These are phyloP conservation scores for Lactarius psammicola DNA, from an alignment of 768 basidiomycete species.

Conservation along the genomic window DNA sequence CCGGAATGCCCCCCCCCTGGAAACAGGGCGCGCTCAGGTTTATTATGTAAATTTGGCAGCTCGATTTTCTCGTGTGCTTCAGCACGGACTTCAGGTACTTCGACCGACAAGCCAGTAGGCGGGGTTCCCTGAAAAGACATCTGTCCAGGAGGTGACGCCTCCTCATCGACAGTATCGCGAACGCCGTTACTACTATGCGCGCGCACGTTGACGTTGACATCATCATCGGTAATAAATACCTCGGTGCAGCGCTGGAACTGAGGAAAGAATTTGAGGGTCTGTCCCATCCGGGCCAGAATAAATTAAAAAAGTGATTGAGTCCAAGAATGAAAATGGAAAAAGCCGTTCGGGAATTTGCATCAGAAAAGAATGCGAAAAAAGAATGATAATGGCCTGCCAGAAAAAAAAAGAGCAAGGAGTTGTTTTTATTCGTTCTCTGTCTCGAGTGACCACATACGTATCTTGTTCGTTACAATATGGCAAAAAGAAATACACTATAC, in stretches of 20 bases:
- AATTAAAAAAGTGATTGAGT: too few relatives aligned
- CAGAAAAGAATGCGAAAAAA: too few relatives aligned
- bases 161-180: conserved; percentile 55
- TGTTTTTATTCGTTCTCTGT: too few relatives aligned
- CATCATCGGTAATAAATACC: conserved; percentile 44
- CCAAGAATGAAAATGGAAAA: too few relatives aligned
- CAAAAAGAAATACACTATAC: not conserved
- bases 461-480: too few relatives aligned
- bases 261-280: too few relatives aligned
- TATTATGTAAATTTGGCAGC: not conserved
- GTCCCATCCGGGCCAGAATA: too few relatives aligned
- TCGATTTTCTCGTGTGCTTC: not conserved
- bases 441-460: too few relatives aligned
- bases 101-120: conserved; percentile 49
- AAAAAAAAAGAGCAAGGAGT: too few relatives aligned
- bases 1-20: conserved; percentile 45
- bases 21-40: conserved; percentile 46
- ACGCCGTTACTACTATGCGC: conserved; percentile 63
- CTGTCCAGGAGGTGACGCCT: conserved; percentile 55
- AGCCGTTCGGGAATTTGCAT: too few relatives aligned
- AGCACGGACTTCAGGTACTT: conserved; percentile 58
- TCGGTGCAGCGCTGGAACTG: too few relatives aligned
- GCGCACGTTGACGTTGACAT: conserved; percentile 68
- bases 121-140: conserved; percentile 42
- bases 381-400: too few relatives aligned